These are phyloP conservation scores for Leccinellum luteum DNA, from an alignment of 768 basidiomycete species.

Conservation along the genomic window DNA sequence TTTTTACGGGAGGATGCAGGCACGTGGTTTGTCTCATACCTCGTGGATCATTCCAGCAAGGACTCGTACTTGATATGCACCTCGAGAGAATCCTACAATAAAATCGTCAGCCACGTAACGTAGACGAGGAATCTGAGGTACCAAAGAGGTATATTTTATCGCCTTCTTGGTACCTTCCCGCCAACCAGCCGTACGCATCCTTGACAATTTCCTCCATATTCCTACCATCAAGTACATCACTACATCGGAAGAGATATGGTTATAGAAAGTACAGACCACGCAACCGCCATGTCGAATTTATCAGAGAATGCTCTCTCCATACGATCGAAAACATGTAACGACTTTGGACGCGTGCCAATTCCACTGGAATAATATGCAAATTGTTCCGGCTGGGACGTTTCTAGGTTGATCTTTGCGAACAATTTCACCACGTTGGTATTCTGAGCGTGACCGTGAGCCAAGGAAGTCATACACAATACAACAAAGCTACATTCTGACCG, in stretches of 20 bases:
- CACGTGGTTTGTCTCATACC: constrained; percentile 10
- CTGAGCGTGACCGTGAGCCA: background rate
- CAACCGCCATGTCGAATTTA: background rate
- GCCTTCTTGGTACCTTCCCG: constrained; percentile 29
- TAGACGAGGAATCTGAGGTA: background rate
- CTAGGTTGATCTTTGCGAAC: background rate
- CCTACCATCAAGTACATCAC: background rate
- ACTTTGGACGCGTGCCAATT: background rate
- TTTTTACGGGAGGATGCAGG: background rate
- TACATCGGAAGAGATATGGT: background rate
- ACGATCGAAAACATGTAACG: background rate
- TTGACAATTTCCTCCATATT: constrained; percentile 34
- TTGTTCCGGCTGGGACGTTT: background rate
- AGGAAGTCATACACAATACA: background rate
- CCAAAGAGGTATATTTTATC: constrained; percentile 38
- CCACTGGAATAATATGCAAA: background rate
- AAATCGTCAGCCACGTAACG: background rate
- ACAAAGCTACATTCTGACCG: background rate
- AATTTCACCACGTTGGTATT: background rate
- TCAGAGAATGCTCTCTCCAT: background rate
- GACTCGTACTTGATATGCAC: constrained; percentile 41
- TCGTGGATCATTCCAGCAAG: constrained; percentile 41
- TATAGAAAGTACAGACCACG: background rate
- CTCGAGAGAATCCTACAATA: constrained; percentile 39
- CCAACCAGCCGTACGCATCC: constrained; percentile 34